phyloP scores from a whole-genome alignment of 495 filamentous ascomycete species.

The Penicillium bialowiezense region DNA sequence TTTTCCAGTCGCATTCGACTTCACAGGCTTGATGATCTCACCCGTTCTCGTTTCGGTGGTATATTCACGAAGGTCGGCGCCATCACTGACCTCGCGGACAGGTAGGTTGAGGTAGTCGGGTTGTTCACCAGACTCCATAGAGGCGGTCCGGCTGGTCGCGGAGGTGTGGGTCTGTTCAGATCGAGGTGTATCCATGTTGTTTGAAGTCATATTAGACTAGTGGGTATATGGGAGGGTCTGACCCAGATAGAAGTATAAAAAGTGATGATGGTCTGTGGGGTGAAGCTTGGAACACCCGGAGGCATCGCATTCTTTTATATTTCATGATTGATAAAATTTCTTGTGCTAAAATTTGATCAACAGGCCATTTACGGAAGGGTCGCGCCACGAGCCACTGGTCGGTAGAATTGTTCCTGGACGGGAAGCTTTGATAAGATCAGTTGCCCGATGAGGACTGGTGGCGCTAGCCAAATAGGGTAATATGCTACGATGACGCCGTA shows the following conservation, averaged over 20 bases:
- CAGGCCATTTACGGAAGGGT: conserved; percentile 2
- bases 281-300: not conserved
- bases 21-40: conserved; percentile 54
- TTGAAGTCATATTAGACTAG: not conserved
- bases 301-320: conserved; percentile 16
- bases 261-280: not conserved
- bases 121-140: conserved; percentile 20
- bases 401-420: not conserved
- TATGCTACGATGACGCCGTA: conserved; percentile 25
- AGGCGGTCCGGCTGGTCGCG: conserved; percentile 24
- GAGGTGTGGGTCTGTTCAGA: conserved; percentile 9
- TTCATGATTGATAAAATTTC: not conserved
- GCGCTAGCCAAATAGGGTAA: conserved; percentile 25
- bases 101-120: conserved; percentile 51
- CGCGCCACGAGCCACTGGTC: conserved; percentile 3
- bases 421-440: conserved; percentile 1
- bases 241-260: conserved; percentile 2
- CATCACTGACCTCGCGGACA: conserved; percentile 55
- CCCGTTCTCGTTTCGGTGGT: conserved; percentile 56
- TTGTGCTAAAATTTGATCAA: conserved; percentile 1
- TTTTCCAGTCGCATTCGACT: conserved; percentile 50
- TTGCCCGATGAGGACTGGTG: conserved; percentile 21
- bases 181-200: conserved; percentile 17
- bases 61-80: conserved; percentile 64
- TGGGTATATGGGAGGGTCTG: not conserved